Conservation (phyloP, 768 basidiomycete species). For the Trametes villosa region DNA sequence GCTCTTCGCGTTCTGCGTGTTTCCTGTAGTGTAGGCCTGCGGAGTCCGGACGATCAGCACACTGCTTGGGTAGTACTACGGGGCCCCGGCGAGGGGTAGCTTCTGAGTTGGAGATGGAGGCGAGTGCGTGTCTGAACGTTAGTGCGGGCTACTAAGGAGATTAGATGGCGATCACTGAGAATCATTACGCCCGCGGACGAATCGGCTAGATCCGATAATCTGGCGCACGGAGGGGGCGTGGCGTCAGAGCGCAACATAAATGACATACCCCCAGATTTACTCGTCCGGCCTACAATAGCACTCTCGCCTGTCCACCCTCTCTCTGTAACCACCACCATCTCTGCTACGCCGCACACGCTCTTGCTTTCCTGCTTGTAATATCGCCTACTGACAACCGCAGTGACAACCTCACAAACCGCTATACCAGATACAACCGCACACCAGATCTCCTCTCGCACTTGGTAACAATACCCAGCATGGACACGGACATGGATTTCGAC, state of each 20-base stretch:
- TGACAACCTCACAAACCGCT: constrained; percentile 1
- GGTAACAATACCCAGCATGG: constrained; percentile 52
- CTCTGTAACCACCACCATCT: constrained; percentile 20
- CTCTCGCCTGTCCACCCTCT: constrained; percentile 13
- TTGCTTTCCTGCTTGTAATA: neutral
- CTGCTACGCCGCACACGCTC: neutral
- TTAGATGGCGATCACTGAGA: neutral
- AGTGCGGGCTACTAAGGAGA: neutral
- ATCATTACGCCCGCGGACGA: neutral
- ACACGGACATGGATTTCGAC: constrained; percentile 80
- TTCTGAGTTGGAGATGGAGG: constrained; percentile 15
- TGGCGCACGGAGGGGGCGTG: constrained; percentile 34
- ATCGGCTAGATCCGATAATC: constrained; percentile 32
- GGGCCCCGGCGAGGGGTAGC: constrained; percentile 9
- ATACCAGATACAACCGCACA: constrained; percentile 2
- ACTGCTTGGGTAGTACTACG: neutral
- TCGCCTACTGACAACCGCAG: neutral
- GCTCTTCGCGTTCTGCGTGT: constrained; percentile 1
- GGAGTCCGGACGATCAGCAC: constrained; percentile 5
- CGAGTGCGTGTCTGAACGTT: neutral
- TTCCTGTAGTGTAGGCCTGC: neutral
- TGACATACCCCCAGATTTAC: constrained; percentile 23
- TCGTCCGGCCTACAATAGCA: constrained; percentile 26
- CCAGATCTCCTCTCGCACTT: neutral
- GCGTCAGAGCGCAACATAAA: constrained; percentile 23